Conservation (phyloP, 129 eudicot genomes). For the Lactuca saligna region DNA sequence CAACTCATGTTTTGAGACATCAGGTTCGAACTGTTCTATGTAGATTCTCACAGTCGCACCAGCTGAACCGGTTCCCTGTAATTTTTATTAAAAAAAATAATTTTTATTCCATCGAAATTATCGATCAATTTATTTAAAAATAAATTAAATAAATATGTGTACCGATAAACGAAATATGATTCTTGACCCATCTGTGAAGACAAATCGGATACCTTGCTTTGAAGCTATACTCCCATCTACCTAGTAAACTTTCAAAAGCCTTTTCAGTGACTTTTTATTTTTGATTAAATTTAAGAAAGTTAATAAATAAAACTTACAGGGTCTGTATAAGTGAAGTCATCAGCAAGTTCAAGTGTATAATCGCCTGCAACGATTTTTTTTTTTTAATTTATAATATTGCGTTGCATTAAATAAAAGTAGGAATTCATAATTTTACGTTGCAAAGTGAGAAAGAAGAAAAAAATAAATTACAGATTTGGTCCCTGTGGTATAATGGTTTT, state of each 20-base stretch:
- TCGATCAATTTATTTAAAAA: neutral
- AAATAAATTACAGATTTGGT: too few species aligned
- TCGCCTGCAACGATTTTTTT: conserved; percentile 40
- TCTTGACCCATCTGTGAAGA: conserved; percentile 94
- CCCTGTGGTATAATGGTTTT: neutral
- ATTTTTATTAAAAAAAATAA: neutral
- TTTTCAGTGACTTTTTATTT: conserved; percentile 5
- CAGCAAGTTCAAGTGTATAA: conserved; percentile 78
- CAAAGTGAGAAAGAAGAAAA: too few species aligned
- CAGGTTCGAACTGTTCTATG: conserved; percentile 95
- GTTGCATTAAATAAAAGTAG: too few species aligned
- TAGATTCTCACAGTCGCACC: conserved; percentile 93
- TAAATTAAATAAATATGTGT: conserved; percentile 1
- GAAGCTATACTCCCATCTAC: conserved; percentile 94
- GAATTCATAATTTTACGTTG: too few species aligned
- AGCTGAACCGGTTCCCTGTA: conserved; percentile 97
- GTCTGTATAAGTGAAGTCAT: conserved; percentile 87
- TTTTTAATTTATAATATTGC: too few species aligned
- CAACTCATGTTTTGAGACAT: conserved; percentile 82
- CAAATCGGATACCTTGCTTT: conserved; percentile 96
- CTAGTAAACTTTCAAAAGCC: conserved; percentile 31
- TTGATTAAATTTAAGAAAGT: neutral
- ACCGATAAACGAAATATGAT: conserved; percentile 96
- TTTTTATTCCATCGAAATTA: neutral
- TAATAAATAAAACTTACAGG: conserved; percentile 66